These are phyloP conservation scores for Coleophoma eucalyptorum DNA, from an alignment of 2,329 filamentous ascomycete genomes.

Conservation along the genomic window DNA sequence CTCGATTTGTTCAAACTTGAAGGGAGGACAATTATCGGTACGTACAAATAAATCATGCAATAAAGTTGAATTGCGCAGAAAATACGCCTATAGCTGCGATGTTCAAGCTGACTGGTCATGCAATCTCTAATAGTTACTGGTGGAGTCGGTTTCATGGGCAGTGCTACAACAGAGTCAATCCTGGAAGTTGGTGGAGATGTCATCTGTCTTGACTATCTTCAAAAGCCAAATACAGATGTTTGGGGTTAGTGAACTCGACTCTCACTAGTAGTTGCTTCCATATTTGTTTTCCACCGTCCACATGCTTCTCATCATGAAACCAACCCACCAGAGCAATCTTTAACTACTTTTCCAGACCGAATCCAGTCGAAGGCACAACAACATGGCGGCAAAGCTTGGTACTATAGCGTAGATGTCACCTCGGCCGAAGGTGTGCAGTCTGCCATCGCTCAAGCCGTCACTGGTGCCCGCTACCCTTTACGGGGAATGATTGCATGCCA, in stretches of 20 bases:
- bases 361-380: too few species aligned
- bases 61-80: background rate
- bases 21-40: slow-evolving; percentile 8
- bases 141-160: slow-evolving; percentile 43
- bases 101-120: background rate
- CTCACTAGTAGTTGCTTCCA: too few species aligned
- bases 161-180: slow-evolving; percentile 41
- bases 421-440: too few species aligned
- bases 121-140: slow-evolving; percentile 36
- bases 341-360: too few species aligned
- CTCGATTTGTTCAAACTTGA: slow-evolving; percentile 7
- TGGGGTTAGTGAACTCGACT: slow-evolving; percentile 26
- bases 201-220: slow-evolving; percentile 42
- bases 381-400: too few species aligned
- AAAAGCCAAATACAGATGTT: slow-evolving; percentile 30
- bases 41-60: background rate
- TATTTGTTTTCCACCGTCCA: too few species aligned
- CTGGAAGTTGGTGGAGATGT: slow-evolving; percentile 45
- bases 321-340: too few species aligned
- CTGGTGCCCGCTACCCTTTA: too few species aligned
- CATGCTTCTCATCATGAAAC: too few species aligned
- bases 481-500: too few species aligned
- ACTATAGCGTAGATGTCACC: too few species aligned
- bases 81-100: background rate
- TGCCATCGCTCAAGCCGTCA: too few species aligned